These are phyloP conservation scores for Chimonanthus praecox DNA, from an alignment of 164 flowering plant species.

Conservation along the genomic window DNA sequence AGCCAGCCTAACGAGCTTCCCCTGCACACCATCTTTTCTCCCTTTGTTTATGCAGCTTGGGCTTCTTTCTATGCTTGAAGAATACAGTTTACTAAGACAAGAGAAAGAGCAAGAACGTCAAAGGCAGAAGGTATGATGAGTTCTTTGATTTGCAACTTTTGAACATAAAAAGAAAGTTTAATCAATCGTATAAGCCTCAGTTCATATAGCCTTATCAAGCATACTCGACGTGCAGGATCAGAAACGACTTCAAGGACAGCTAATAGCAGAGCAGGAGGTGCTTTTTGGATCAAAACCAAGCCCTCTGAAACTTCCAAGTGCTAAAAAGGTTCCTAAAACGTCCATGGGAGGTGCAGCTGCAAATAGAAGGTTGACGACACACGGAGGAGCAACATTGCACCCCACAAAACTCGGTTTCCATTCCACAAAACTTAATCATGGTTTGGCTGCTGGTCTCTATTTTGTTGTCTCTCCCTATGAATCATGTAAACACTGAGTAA, in stretches of 20 bases:
- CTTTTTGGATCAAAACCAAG: conserved; percentile 89
- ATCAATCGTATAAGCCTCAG: background rate
- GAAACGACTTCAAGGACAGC: conserved; percentile 72
- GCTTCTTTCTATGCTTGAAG: conserved; percentile 84
- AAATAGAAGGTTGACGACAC: conserved; percentile 58
- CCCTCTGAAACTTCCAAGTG: conserved; percentile 62
- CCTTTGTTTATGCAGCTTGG: conserved; percentile 38
- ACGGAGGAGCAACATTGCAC: conserved; percentile 61
- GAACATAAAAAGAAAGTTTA: background rate
- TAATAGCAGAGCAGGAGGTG: conserved; percentile 69
- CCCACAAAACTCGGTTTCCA: conserved; percentile 39
- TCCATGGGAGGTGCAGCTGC: conserved; percentile 59
- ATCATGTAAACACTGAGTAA: background rate
- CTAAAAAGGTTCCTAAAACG: conserved; percentile 52
- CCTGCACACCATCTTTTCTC: background rate
- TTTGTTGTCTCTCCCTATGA: no score
- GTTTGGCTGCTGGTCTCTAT: conserved; percentile 37
- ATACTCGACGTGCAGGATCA: conserved; percentile 57
- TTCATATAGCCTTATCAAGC: background rate
- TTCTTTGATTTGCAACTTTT: no score
- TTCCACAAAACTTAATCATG: conserved; percentile 30
- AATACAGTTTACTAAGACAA: conserved; percentile 53
- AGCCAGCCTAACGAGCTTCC: no score
- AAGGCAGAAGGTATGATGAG: conserved; percentile 61
- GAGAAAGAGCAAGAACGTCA: conserved; percentile 83